Base-by-base conservation (phyloP, 495 filamentous ascomycete genomes). In the Penicillium ucsense region DNA sequence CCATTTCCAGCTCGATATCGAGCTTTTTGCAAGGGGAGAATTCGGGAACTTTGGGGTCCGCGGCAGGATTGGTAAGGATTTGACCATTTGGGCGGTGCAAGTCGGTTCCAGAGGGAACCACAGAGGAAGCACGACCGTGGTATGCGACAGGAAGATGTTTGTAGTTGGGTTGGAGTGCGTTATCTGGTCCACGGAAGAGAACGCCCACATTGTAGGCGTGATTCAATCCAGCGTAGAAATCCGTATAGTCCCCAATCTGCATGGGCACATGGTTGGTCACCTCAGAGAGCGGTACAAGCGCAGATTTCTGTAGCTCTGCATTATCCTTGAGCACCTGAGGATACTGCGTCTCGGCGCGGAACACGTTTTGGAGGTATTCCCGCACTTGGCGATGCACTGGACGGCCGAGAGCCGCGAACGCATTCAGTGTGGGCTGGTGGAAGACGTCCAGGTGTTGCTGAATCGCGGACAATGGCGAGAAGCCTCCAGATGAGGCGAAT, bases 151-250 rank as follows among this genome's bases (percentile, higher is more conserved):
- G 91, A 3, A 97, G 74, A 52, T 94, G 86, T 49, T 74, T 86
- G 68, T 96, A 97, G 63, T 95, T 97, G 28, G 85, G 82, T 64
- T 94, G 87, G 11, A 97, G 70, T 0, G 89, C 88, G 50, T 87
- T 85, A 32, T 81, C 74, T 0, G 80, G 75, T 0, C 88, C 89
- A n/a, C 90, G 82, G 72, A 95, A 92, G 44, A 96, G 70, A 27
- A 75, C 74, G 1, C 88, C 84, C n/a, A 85, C 76, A 46, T 86
- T 84, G 69, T 80, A 84, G 35, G 91, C 91, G 66, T 97, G 91
- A 59, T 95, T 82, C 44, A 82, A 66, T 29, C 91, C 91, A n/a
- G 85, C 91, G 67, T 88, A 97, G 72, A 97, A 97, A 67, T 97
- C 91, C 8, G 91, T 94, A 66, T 97, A 97, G 62, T 96, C 89